These are phyloP conservation scores for Globisporangium middletonii DNA, from an alignment of 352 stramenopile genomes.

Conservation along the genomic window DNA sequence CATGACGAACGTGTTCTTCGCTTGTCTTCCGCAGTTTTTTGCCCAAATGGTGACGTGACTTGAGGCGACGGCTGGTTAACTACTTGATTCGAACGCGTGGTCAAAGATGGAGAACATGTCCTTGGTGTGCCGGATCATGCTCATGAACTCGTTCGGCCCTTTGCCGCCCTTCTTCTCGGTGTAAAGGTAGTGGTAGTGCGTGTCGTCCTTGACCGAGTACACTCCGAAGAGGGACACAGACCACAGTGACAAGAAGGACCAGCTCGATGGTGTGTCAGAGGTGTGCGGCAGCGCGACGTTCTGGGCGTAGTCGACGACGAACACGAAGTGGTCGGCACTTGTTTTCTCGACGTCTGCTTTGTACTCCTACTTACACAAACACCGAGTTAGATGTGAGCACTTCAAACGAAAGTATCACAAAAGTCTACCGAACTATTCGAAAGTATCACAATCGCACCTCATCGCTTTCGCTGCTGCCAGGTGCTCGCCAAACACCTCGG, in stretches of 20 bases:
- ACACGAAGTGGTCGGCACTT: background rate
- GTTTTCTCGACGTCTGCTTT: background rate
- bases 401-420: background rate
- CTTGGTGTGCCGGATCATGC: background rate
- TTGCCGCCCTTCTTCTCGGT: background rate
- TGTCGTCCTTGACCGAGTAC: background rate
- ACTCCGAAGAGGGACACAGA: background rate
- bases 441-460: background rate
- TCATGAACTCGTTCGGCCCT: background rate
- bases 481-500: background rate
- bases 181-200: background rate
- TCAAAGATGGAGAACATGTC: background rate
- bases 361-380: background rate
- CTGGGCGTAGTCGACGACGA: background rate
- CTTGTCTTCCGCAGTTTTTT: background rate
- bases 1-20: background rate
- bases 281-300: background rate
- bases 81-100: background rate
- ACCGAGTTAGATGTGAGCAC: background rate
- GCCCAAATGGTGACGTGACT: background rate
- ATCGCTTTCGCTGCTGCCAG: background rate
- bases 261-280: background rate
- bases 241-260: background rate
- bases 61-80: background rate
- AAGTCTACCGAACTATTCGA: background rate